Evolutionary conservation across 805 yeast genomes (phyloP), one percentile per base, ranked within the genome.

Genomic region (Pichia pseudocactophila): DNA sequence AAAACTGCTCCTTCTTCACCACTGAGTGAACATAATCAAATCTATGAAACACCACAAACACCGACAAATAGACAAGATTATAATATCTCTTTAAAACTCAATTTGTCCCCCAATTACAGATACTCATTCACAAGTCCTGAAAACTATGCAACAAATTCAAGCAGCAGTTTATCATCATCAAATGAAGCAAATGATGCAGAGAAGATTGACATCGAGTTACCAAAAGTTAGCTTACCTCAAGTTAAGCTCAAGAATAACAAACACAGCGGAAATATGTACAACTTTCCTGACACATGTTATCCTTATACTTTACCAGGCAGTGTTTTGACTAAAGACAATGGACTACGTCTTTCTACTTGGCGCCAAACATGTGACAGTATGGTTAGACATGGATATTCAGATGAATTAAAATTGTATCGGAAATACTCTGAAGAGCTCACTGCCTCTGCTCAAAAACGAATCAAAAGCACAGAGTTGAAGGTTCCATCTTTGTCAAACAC

Each of bases 301-400:
- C 55, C 61, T 7, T 62, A 58, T 43, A 50, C 53, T 22, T 40
- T 59, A 28, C 45, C 52, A 12, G 49, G 55, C 12, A 48, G 59
- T 10, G 48, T 58, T 6, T 46, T 48, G 7, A 47, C 48, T 16
- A 42, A 47, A 19, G 65, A 60, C 40, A 54, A 58, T 42, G 57
- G 57, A 39, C 62, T 62, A 36, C 58, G 68, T 30, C 62, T 63
- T 32, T 51, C 61, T 36, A 69, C 65, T 48, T 70, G 75, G 75
- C 62, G 73, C 50, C 60, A 62, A 37, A 62, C 63, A 47, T 56
- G 68, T 42, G 65, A 63, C 32, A 50, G 58, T n/a, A 64, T 68
- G 59, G 54, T 70, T 31, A 65, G 66, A 40, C 65, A 61, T 47
- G 66, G 65, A 43, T 65, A 68, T 50, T 64, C 64, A 19, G 62